Conservation (phyloP, 2,329 filamentous ascomycete species). For the Colletotrichum gigasporum region DNA sequence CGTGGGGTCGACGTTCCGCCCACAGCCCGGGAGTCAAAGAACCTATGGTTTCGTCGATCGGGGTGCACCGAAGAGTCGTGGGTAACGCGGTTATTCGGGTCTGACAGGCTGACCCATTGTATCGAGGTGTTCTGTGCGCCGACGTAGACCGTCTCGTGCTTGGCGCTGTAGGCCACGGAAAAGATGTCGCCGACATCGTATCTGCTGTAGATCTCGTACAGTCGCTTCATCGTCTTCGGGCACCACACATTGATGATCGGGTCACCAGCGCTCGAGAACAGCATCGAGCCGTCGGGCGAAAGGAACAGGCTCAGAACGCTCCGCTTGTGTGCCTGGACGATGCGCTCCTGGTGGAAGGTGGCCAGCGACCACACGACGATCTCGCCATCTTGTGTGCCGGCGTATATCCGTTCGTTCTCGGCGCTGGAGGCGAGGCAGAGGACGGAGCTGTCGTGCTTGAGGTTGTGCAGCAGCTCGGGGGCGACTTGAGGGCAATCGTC, state of each 20-base stretch:
- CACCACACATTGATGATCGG: conserved; percentile 96
- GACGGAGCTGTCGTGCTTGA: conserved; percentile 81
- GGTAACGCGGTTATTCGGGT: conserved; percentile 66
- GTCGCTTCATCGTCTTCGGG: conserved; percentile 75
- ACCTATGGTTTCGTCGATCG: conserved; percentile 81
- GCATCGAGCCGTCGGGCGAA: conserved; percentile 75
- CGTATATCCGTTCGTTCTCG: conserved; percentile 82
- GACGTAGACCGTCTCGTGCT: conserved; percentile 84
- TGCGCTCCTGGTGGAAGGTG: conserved; percentile 82
- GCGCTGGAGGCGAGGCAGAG: conserved; percentile 85
- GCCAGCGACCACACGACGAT: conserved; percentile 91
- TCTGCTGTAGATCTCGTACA: conserved; percentile 91
- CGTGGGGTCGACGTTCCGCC: conserved; percentile 83
- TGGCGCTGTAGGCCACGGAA: conserved; percentile 87
- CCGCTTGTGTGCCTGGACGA: conserved; percentile 88
- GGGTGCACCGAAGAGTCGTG: conserved; percentile 76
- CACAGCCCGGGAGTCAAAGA: conserved; percentile 91
- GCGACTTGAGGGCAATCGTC: conserved; percentile 39
- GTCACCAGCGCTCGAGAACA: conserved; percentile 94
- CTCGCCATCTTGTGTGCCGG: conserved; percentile 92
- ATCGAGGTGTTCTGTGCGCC: conserved; percentile 95
- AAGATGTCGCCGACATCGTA: conserved; percentile 97
- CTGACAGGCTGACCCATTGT: conserved; percentile 86
- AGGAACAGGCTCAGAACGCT: conserved; percentile 89
- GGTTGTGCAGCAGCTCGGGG: conserved; percentile 77